Evolutionary conservation across 495 filamentous ascomycete genomes (phyloP), one percentile per base, ranked within the genome.

Genomic region (Ramalina intermedia): DNA sequence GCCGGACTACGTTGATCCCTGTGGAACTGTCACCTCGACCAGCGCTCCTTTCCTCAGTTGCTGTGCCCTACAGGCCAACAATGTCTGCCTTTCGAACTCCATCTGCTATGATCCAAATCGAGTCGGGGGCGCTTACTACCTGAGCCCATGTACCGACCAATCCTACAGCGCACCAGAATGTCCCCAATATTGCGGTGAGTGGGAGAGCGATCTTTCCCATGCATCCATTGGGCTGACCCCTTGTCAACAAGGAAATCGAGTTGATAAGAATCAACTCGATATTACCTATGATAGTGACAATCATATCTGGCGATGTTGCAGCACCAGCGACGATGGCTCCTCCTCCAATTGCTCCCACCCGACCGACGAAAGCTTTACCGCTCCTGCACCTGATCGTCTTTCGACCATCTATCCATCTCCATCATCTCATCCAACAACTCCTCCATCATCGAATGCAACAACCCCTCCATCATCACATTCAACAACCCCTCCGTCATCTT

Each of bases 101-200:
- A 44, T 47, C 21, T 51, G 52, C 38, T 47, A 20, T 18, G 23
- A 16, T 20, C 47, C 43, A 14, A 9, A 43, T 38, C 27, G 7
- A 12, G 26, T 27, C 8, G 21, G 9, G 7, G 37, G 39, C 16
- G 41, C 12, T 42, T 55, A 51, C 35, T 51, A 55, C 41, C 37
- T 51, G 12, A 51, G 48, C 12, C 52, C 48, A 47, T 55, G 48
- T 18, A 47, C 52, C 7, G 48, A 51, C 43, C 18, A 41, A 17
- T 37, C 21, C 20, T 55, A 47, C 16, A 55, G 27, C 23, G 42
- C 43, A 17, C 37, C 43, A 21, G 47, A 47, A 29, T 51, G 52
- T 41, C 52, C 52, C 21, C 18, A 33, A 16, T 51, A 55, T 12
- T 55, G 52, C 27, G 43, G 48, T 51, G 37, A 16, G 47, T 42